Conservation (phyloP, 2,329 filamentous ascomycete genomes). For the Fusarium transvaalense region DNA sequence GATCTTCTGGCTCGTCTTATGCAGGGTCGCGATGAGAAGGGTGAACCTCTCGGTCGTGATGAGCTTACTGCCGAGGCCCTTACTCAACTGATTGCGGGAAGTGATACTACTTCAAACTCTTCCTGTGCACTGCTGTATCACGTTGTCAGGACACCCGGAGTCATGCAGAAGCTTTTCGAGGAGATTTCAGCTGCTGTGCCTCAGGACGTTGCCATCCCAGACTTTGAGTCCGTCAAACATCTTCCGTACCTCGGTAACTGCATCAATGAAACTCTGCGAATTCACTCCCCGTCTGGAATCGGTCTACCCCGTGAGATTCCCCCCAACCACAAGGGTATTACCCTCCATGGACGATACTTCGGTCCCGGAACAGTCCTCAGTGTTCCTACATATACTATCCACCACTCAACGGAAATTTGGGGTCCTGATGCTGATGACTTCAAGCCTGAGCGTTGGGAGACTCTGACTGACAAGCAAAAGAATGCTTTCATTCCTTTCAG, state of each 20-base stretch:
- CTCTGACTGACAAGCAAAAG: constrained; percentile 74
- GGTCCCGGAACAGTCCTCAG: constrained; percentile 81
- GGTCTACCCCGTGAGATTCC: constrained; percentile 85
- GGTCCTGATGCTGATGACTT: constrained; percentile 79
- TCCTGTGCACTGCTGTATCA: constrained; percentile 87
- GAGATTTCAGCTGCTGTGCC: constrained; percentile 80
- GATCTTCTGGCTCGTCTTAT: constrained; percentile 87
- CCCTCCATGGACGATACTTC: constrained; percentile 77
- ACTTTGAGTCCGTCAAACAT: constrained; percentile 78
- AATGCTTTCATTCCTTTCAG: constrained; percentile 82
- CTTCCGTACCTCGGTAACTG: constrained; percentile 81
- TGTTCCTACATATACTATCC: constrained; percentile 85
- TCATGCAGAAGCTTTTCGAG: constrained; percentile 76
- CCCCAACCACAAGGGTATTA: constrained; percentile 69
- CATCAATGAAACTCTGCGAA: constrained; percentile 86
- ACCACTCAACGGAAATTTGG: constrained; percentile 81
- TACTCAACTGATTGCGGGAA: constrained; percentile 86
- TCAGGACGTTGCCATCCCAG: constrained; percentile 71
- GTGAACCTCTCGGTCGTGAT: constrained; percentile 78
- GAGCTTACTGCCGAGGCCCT: constrained; percentile 91
- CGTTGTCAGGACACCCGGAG: constrained; percentile 75
- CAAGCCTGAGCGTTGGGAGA: constrained; percentile 79
- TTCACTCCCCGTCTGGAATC: constrained; percentile 87
- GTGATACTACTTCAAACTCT: constrained; percentile 83
- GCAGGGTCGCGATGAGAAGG: constrained; percentile 85